Evolutionary conservation across 1,284 basidiomycete species (phyloP).

Genomic region (Ganoderma meredithae): DNA sequence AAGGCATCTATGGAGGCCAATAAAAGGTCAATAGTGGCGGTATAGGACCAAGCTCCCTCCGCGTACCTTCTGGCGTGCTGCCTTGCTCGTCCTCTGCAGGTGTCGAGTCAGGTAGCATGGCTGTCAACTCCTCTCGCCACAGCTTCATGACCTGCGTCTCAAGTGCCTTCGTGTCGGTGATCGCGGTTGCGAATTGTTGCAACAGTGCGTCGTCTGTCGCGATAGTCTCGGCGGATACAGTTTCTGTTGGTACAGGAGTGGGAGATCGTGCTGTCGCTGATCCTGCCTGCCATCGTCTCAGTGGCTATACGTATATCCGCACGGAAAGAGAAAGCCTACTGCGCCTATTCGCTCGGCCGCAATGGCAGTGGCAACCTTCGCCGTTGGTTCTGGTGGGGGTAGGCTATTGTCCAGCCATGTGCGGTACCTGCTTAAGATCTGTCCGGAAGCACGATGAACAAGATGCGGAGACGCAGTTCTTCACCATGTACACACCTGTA

Average conservation of each 20-base stretch:
- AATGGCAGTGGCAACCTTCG: conserved; percentile 41
- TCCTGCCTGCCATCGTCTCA: conserved; percentile 9
- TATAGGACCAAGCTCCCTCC: no score
- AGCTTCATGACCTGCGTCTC: conserved; percentile 56
- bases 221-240: conserved; percentile 57
- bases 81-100: conserved; percentile 42
- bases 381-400: conserved; percentile 46
- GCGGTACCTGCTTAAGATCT: conserved; percentile 83
- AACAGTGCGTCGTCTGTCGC: conserved; percentile 68
- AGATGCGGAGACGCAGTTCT: not conserved
- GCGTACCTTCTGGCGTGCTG: conserved; percentile 60
- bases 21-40: not conserved
- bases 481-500: conserved; percentile 66
- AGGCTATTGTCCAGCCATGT: conserved; percentile 71
- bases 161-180: conserved; percentile 71
- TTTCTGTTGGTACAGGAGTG: conserved; percentile 60
- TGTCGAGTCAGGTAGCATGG: conserved; percentile 57
- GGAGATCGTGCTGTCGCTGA: conserved; percentile 50
- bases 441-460: not conserved
- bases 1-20: conserved; percentile 58
- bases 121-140: conserved; percentile 72
- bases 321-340: conserved; percentile 12
- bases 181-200: conserved; percentile 66
- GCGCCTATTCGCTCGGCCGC: conserved; percentile 45
- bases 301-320: not conserved